Base-by-base conservation (phyloP, 345 rosid species). In the Pelargonium nanum region DNA sequence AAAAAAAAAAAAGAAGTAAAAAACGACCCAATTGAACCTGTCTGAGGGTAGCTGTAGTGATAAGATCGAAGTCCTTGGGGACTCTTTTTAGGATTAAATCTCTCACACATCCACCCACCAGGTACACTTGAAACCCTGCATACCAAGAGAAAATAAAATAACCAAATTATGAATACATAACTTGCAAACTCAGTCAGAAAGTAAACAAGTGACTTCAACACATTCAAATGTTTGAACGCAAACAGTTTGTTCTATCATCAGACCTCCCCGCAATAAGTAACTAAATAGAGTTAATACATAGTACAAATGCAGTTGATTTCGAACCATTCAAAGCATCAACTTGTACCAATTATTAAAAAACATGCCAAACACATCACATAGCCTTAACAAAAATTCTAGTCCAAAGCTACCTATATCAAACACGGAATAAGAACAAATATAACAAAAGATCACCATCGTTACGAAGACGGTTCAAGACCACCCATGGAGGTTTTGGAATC, bases 21-120 rank as follows among this genome's bases (percentile, higher is more conserved):
- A n/a, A n/a, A n/a, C n/a, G n/a, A n/a, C n/a, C n/a, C n/a, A n/a
- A n/a, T 1, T 40, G 59, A 64, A 93, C 99, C 97, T 93, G 72
- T 55, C 66, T 67, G 64, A 89, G 96, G 13, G 56, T 70, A 24
- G 99, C 99, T 0, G 97, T 83, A 62, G 99, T 93, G 81, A 93
- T 79, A 54, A 93, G 85, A 77, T 93, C 99, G 76, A 78, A 89
- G 76, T 89, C 99, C 78, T 93, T 93, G 24, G 99, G 99, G 28
- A 67, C 66, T 74, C 77, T 84, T 9, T 83, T 71, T 17, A 93
- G 73, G 62, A 93, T 56, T 66, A 93, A 83, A 79, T 93, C 99
- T 75, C 97, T 80, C 45, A 93, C 97, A 58, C 97, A 93, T 48
- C 97, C 99, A 45, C 99, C 99, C 48, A 93, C 97, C 60, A 93